phyloP scores from a whole-genome alignment of 2,329 filamentous ascomycete genomes.

The Colletotrichum destructivum region DNA sequence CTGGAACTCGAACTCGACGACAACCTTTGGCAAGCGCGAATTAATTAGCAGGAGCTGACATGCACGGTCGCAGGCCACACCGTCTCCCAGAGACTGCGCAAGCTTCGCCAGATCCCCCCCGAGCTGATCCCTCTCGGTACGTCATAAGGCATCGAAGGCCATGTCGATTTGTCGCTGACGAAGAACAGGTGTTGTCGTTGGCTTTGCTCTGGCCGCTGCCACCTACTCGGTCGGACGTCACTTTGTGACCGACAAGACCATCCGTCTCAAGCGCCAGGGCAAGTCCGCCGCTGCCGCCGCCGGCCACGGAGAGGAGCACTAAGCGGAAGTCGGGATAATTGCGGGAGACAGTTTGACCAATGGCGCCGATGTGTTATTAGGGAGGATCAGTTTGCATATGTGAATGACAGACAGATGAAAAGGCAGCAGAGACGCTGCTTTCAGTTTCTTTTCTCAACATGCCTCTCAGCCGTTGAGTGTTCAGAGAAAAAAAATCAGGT shows the following conservation, averaged over 20 bases:
- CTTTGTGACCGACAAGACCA: constrained; percentile 90
- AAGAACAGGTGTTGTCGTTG: constrained; percentile 83
- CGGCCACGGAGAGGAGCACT: constrained; percentile 53
- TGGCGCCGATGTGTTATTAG: constrained; percentile 42
- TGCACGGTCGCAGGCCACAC: constrained; percentile 81
- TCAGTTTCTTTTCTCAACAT: constrained; percentile 38
- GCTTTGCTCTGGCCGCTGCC: constrained; percentile 85
- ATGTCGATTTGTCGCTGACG: constrained; percentile 15
- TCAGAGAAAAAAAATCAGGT: constrained; percentile 19
- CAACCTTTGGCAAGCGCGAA: constrained; percentile 18
- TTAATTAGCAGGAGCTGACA: constrained; percentile 32
- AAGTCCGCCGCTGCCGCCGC: constrained; percentile 53
- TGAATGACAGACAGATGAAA: constrained; percentile 42
- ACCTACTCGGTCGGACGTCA: constrained; percentile 87
- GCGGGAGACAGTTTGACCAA: constrained; percentile 32
- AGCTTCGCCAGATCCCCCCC: constrained; percentile 89
- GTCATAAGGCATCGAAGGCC: constrained; percentile 51
- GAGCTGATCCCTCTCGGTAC: constrained; percentile 96
- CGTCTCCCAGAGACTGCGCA: constrained; percentile 93
- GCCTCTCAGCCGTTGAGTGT: constrained; percentile 19
- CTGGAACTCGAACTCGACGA: constrained; percentile 16
- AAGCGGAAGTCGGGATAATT: constrained; percentile 43
- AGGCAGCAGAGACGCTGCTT: constrained; percentile 39
- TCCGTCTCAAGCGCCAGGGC: constrained; percentile 85
- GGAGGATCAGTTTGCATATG: constrained; percentile 42